Percentiles rank a stretch among this genome's conserved stretches.
These are phyloP conservation scores for Beauveria brongniartii DNA, from an alignment of 2,329 filamentous ascomycete genomes.

Conservation along the genomic window DNA sequence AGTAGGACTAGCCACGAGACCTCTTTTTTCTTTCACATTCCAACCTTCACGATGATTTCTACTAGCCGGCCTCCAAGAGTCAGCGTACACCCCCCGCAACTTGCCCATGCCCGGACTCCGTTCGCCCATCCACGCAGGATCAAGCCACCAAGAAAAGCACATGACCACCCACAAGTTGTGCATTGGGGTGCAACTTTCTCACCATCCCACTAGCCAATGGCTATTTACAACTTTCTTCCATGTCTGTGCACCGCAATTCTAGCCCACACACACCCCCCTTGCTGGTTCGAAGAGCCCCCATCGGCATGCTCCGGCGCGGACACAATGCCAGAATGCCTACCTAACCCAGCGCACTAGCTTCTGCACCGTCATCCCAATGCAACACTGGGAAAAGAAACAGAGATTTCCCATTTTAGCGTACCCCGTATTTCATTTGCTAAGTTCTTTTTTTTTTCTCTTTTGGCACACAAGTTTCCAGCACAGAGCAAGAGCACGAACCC, in stretches of 20 bases:
- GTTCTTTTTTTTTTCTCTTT: background rate
- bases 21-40: background rate
- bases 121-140: background rate
- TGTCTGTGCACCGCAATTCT: background rate
- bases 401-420: background rate
- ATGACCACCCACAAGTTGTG: background rate
- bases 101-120: no score
- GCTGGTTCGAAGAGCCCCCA: background rate
- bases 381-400: background rate
- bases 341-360: slow-evolving; percentile 3
- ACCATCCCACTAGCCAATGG: background rate
- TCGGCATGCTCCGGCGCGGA: slow-evolving; percentile 6
- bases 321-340: background rate
- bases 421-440: background rate
- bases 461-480: background rate
- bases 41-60: slow-evolving; percentile 1
- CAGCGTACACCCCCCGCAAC: no score
- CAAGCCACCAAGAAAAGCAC: background rate
- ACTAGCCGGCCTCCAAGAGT: background rate
- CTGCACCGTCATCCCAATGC: background rate
- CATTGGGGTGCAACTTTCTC: background rate
- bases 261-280: background rate
- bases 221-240: background rate
- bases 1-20: slow-evolving; percentile 1
- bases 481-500: background rate